These are phyloP conservation scores for Phallus indusiatus DNA, from an alignment of 768 basidiomycete species.

Conservation along the genomic window DNA sequence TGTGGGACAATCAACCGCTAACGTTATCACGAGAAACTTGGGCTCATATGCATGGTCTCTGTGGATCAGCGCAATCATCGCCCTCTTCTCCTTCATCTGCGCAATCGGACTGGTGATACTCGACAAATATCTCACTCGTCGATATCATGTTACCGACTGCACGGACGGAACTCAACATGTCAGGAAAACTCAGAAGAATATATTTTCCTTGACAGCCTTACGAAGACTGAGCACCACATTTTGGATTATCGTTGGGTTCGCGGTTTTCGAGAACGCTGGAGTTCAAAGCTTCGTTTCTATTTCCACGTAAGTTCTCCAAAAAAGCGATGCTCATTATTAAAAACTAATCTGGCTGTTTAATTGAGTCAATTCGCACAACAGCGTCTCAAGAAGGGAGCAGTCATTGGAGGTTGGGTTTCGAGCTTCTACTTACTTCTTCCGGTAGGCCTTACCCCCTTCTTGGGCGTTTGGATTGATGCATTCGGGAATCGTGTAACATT, in stretches of 20 bases:
- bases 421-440: constrained; percentile 34
- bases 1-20: constrained; percentile 32
- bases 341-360: too few relatives aligned
- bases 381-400: constrained; percentile 31
- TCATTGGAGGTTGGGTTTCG: constrained; percentile 36
- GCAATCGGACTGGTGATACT: constrained; percentile 28
- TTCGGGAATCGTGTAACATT: constrained; percentile 30
- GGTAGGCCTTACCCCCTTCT: constrained; percentile 29
- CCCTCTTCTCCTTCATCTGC: constrained; percentile 29
- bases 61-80: constrained; percentile 32
- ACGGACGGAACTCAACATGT: constrained; percentile 24
- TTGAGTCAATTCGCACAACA: constrained; percentile 33
- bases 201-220: constrained; percentile 26
- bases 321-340: neutral
- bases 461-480: constrained; percentile 32
- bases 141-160: constrained; percentile 29
- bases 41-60: constrained; percentile 33
- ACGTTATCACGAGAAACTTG: constrained; percentile 29
- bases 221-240: constrained; percentile 28
- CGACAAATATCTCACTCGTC: constrained; percentile 26
- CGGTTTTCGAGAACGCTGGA: constrained; percentile 33
- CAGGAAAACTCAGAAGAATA: constrained; percentile 16
- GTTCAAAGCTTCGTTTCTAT: constrained; percentile 35
- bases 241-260: constrained; percentile 33
- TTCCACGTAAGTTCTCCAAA: constrained; percentile 25